Percentiles rank a stretch among this genome's conserved stretches.
Conservation (phyloP, 2,329 filamentous ascomycete genomes). For the Fusarium sp. region DNA sequence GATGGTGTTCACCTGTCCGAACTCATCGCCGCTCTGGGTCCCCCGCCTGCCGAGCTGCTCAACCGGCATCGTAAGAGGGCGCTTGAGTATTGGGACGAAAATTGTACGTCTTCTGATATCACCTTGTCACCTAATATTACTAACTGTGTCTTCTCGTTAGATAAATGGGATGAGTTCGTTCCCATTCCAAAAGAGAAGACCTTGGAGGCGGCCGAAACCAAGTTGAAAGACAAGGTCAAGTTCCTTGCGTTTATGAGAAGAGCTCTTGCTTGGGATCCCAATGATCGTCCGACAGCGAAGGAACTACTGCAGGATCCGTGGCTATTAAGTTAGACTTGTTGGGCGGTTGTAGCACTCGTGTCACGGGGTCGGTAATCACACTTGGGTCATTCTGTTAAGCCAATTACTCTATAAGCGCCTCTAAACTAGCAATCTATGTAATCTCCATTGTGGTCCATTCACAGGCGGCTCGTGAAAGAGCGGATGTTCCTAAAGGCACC, state of each 20-base stretch:
- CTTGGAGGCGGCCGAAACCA: not conserved
- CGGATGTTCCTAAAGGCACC: not conserved
- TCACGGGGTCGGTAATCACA: not conserved
- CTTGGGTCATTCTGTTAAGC: not conserved
- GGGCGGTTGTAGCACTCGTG: not conserved
- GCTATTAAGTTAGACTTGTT: not conserved
- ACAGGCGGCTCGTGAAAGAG: not conserved
- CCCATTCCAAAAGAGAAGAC: not conserved
- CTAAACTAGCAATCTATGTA: not conserved
- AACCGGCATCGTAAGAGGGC: not conserved
- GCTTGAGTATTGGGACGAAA: not conserved
- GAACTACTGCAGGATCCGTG: not conserved
- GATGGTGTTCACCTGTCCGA: not conserved
- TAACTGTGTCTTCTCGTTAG: not conserved
- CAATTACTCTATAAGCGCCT: not conserved
- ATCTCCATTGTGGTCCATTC: not conserved
- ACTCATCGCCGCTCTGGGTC: not conserved
- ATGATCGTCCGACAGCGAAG: not conserved
- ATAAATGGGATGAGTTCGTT: not conserved
- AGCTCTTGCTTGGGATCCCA: not conserved
- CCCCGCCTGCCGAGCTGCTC: not conserved
- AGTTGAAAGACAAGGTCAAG: not conserved
- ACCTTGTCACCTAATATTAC: accelerated
- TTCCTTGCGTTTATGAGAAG: not conserved
- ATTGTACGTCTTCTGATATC: not conserved